Evolutionary conservation across 805 yeast species (phyloP).

Genomic region (Kluyveromyces starmeri): DNA sequence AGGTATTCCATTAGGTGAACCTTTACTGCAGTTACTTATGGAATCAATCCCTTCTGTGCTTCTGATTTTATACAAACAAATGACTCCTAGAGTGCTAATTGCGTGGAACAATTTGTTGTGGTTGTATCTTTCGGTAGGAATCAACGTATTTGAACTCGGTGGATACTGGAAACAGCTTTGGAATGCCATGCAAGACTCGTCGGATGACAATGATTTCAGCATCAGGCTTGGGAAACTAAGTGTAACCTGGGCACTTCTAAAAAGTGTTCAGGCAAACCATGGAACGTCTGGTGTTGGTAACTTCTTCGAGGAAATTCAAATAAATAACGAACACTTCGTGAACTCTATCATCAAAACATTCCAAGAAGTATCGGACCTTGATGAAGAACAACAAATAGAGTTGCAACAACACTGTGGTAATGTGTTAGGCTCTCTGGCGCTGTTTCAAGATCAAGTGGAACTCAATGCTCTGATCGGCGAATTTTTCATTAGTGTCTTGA

Average conservation of each 20-base stretch:
- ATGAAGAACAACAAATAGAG: constrained; percentile 30
- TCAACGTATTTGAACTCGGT: constrained; percentile 20
- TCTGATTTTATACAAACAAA: constrained; percentile 36
- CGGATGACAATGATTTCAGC: constrained; percentile 19
- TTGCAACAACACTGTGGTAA: constrained; percentile 35
- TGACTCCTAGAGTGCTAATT: constrained; percentile 47
- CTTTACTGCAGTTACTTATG: constrained; percentile 13
- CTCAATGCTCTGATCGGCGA: constrained; percentile 39
- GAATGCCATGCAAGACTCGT: constrained; percentile 10
- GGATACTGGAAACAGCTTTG: constrained; percentile 14
- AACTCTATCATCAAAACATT: constrained; percentile 16
- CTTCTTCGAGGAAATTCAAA: constrained; percentile 11
- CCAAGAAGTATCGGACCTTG: constrained; percentile 12
- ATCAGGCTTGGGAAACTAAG: constrained; percentile 33
- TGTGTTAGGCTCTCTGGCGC: constrained; percentile 43
- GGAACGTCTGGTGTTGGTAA: constrained; percentile 6
- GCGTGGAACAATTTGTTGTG: constrained; percentile 68
- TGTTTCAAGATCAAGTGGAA: constrained; percentile 35
- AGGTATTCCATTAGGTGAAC: constrained; percentile 9
- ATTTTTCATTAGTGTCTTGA: constrained; percentile 32
- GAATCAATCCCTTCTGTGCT: constrained; percentile 30
- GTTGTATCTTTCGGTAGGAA: constrained; percentile 28
- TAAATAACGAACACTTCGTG: constrained; percentile 24
- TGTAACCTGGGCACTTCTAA: constrained; percentile 36
- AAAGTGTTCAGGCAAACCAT: constrained; percentile 18